phyloP scores from a whole-genome alignment of 2,329 filamentous ascomycete species.

The Botrytis aclada region DNA sequence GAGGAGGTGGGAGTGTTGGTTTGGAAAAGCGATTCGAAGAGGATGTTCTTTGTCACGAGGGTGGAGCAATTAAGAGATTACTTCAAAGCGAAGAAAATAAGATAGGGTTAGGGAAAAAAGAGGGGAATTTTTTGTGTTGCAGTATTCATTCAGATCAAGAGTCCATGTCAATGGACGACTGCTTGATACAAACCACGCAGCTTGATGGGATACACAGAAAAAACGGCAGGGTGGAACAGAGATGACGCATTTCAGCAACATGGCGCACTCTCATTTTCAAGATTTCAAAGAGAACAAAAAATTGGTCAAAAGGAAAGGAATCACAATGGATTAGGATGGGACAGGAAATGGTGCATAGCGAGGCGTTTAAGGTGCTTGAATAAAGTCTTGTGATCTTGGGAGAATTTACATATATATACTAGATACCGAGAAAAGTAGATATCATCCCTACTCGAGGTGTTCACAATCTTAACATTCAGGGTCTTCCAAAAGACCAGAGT shows the following conservation, averaged over 20 bases:
- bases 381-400: background rate
- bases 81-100: constrained; percentile 62
- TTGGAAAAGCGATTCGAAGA: constrained; percentile 77
- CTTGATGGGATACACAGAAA: background rate
- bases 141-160: background rate
- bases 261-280: background rate
- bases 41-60: constrained; percentile 88
- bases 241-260: background rate
- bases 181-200: background rate
- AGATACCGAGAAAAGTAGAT: background rate
- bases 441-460: background rate
- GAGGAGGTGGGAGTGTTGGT: constrained; percentile 86
- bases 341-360: constrained; percentile 6
- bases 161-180: background rate
- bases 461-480: background rate
- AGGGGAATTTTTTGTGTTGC: background rate
- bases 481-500: background rate
- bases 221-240: background rate
- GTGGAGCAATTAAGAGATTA: constrained; percentile 86
- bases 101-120: constrained; percentile 21
- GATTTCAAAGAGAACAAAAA: background rate
- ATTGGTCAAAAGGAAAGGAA: background rate
- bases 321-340: background rate
- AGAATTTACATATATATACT: background rate
- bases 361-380: background rate